phyloP scores from a whole-genome alignment of 768 basidiomycete genomes.

The Aureoboletus auriporus region DNA sequence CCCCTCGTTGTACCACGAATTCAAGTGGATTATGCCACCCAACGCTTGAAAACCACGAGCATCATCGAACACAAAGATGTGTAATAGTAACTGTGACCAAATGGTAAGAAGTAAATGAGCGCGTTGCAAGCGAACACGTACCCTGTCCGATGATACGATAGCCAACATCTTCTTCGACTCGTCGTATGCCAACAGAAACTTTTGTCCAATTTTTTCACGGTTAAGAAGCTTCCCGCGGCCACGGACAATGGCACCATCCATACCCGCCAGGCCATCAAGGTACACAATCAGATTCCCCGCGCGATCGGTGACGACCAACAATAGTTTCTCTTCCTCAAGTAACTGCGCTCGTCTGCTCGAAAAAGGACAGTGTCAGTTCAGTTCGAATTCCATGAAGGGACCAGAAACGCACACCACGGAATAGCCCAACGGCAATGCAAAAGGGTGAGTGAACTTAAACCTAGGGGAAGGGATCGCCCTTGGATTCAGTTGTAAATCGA shows the following conservation, averaged over 20 bases:
- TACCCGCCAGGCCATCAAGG: conserved; percentile 30
- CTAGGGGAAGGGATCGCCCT: conserved; percentile 20
- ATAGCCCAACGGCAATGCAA: conserved; percentile 17
- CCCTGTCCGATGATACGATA: conserved; percentile 42
- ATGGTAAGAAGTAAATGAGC: neutral
- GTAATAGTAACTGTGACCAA: conserved; percentile 30
- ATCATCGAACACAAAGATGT: conserved; percentile 49
- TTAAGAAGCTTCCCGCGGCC: conserved; percentile 31
- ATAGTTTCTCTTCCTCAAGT: conserved; percentile 36
- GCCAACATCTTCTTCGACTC: conserved; percentile 48
- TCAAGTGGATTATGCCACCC: conserved; percentile 40
- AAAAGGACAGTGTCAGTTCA: neutral
- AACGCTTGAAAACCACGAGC: conserved; percentile 36
- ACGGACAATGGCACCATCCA: conserved; percentile 31
- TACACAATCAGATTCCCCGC: conserved; percentile 35
- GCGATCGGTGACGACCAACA: conserved; percentile 39
- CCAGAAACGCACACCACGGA: conserved; percentile 14
- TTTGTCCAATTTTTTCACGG: conserved; percentile 43
- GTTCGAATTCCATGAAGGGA: neutral
- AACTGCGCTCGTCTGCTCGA: conserved; percentile 36
- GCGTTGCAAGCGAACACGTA: conserved; percentile 2
- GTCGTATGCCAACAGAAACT: conserved; percentile 47
- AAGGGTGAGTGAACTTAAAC: conserved; percentile 13
- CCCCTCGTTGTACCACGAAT: conserved; percentile 37
- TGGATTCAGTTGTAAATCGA: conserved; percentile 23